Conservation (phyloP, 2,329 filamentous ascomycete species). For the Hymenoscyphus infarciens region DNA sequence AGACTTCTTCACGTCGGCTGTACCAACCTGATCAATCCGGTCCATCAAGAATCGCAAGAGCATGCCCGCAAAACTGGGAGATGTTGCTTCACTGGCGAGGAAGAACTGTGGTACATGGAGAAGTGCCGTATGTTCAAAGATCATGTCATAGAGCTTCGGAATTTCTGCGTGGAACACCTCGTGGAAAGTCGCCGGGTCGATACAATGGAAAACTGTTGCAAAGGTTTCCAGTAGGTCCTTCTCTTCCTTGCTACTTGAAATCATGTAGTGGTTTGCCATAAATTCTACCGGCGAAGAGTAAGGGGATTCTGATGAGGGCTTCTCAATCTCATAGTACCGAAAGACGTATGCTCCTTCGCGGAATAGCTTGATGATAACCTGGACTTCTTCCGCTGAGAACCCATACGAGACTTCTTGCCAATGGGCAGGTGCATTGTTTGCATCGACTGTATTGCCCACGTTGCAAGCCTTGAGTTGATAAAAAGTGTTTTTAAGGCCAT, state of each 20-base stretch:
- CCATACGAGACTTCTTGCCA: constrained; percentile 96
- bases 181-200: constrained; percentile 96
- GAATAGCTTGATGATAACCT: constrained; percentile 95
- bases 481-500: constrained; percentile 93
- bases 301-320: constrained; percentile 66
- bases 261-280: constrained; percentile 92
- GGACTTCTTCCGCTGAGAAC: constrained; percentile 94
- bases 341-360: constrained; percentile 95
- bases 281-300: constrained; percentile 84
- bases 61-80: constrained; percentile 97
- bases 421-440: constrained; percentile 74
- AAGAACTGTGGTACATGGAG: constrained; percentile 97
- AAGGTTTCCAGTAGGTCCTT: constrained; percentile 97
- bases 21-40: constrained; percentile 90
- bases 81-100: constrained; percentile 96
- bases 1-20: constrained; percentile 85
- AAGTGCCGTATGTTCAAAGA: constrained; percentile 91
- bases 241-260: constrained; percentile 90
- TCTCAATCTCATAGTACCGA: constrained; percentile 91
- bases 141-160: constrained; percentile 93
- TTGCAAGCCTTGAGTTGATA: constrained; percentile 93
- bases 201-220: constrained; percentile 96
- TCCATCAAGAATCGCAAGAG: constrained; percentile 96
- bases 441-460: constrained; percentile 66
- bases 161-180: constrained; percentile 98